Conservation (phyloP, 352 stramenopile genomes). For the Pythium sukuiense region DNA sequence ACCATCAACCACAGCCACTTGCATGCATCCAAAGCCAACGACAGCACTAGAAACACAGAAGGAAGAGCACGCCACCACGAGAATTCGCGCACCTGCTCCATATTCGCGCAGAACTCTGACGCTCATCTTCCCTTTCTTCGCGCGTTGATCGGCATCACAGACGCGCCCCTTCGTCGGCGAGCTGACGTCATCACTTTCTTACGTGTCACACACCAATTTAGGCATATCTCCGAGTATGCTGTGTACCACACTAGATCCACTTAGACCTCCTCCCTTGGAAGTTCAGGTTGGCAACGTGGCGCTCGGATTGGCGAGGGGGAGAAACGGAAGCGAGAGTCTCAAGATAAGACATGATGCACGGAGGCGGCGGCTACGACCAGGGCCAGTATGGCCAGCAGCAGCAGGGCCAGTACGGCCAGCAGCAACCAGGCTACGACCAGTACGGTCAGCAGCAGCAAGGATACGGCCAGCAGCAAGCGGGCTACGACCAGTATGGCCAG, state of each 20-base stretch:
- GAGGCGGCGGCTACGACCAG: constrained; percentile 38
- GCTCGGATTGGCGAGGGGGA: not conserved
- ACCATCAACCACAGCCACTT: not conserved
- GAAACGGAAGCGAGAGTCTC: constrained; percentile 5
- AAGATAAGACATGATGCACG: constrained; percentile 42
- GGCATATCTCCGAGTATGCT: not conserved
- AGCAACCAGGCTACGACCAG: constrained; percentile 31
- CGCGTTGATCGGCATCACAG: constrained; percentile 3
- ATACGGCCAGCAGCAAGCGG: constrained; percentile 41
- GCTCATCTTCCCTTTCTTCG: constrained; percentile 6
- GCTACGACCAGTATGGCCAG: constrained; percentile 46
- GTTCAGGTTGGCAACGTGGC: constrained; percentile 3
- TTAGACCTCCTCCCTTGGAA: not conserved
- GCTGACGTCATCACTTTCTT: not conserved
- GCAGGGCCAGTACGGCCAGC: constrained; percentile 31
- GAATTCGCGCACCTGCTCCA: not conserved
- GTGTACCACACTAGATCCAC: not conserved
- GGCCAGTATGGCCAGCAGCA: constrained; percentile 43
- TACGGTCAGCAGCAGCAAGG: constrained; percentile 40
- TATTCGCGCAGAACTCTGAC: not conserved
- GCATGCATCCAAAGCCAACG: not conserved
- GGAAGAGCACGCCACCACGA: constrained; percentile 2
- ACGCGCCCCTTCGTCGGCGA: not conserved
- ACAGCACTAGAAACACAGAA: not conserved
- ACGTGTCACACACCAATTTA: not conserved